A percentile compares a stretch with the other conserved stretches of the same genome.
Evolutionary conservation across 2,329 filamentous ascomycete genomes (phyloP).

Genomic region (Ophiosphaerella herpotricha): DNA sequence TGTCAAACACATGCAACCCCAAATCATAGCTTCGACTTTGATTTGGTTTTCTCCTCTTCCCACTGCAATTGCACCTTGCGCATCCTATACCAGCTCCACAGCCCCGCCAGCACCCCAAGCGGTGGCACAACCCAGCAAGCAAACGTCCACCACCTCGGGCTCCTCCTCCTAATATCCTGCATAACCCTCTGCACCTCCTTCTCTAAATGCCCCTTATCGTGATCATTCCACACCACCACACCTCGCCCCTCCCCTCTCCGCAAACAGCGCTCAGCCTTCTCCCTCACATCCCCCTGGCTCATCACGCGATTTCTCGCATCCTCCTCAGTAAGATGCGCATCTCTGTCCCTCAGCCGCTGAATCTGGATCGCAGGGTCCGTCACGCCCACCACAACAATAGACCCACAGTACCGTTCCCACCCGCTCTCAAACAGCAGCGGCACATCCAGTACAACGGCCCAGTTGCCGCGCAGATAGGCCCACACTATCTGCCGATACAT

Average conservation of each 20-base stretch:
- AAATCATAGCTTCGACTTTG: constrained; percentile 63
- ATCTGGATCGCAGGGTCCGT: constrained; percentile 81
- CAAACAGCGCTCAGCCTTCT: constrained; percentile 78
- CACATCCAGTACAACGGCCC: constrained; percentile 92
- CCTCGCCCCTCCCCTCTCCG: constrained; percentile 67
- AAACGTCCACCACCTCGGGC: constrained; percentile 85
- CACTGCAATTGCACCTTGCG: constrained; percentile 71
- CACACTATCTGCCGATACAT: constrained; percentile 77
- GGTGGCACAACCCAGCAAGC: constrained; percentile 71
- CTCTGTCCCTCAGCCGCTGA: constrained; percentile 72
- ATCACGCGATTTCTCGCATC: constrained; percentile 85
- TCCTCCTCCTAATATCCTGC: constrained; percentile 62
- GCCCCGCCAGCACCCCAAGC: constrained; percentile 68
- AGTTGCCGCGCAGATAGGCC: constrained; percentile 74
- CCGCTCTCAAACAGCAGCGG: constrained; percentile 88
- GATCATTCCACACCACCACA: constrained; percentile 90
- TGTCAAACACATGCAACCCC: not conserved
- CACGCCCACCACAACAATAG: constrained; percentile 85
- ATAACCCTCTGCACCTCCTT: constrained; percentile 70
- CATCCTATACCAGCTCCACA: constrained; percentile 76
- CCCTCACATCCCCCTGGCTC: constrained; percentile 83
- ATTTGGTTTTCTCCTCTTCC: constrained; percentile 61
- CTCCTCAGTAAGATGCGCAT: constrained; percentile 77
- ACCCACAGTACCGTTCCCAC: constrained; percentile 83
- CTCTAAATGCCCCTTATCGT: constrained; percentile 70